Conservation (phyloP, 2,329 filamentous ascomycete species). For the Fusarium sp. region DNA sequence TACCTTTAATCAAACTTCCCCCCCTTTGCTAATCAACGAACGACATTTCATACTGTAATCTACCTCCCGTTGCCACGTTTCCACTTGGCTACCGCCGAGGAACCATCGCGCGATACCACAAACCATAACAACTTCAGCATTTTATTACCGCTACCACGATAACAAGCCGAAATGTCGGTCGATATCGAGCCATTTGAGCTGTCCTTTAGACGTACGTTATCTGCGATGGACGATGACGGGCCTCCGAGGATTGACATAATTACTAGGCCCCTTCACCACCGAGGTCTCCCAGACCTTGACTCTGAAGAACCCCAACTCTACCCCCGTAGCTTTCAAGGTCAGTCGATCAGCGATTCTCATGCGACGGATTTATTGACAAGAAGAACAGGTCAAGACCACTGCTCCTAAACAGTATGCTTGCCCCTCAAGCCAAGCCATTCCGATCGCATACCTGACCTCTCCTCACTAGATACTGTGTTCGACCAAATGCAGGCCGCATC, state of each 20-base stretch:
- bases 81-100: constrained; percentile 31
- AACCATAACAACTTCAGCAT: neutral
- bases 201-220: constrained; percentile 84
- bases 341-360: constrained; percentile 27
- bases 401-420: constrained; percentile 89
- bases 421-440: constrained; percentile 20
- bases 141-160: neutral
- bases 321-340: constrained; percentile 77
- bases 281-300: constrained; percentile 72
- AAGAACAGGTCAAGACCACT: constrained; percentile 90
- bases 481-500: constrained; percentile 96
- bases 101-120: constrained; percentile 37
- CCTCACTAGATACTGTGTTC: constrained; percentile 86
- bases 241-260: constrained; percentile 31
- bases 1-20: constrained; percentile 15
- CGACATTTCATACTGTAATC: constrained; percentile 11
- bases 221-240: constrained; percentile 9
- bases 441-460: constrained; percentile 29
- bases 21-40: constrained; percentile 7
- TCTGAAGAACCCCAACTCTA: constrained; percentile 70
- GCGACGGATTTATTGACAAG: constrained; percentile 25
- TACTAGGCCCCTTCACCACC: constrained; percentile 70
- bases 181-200: constrained; percentile 92
- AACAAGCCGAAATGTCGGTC: constrained; percentile 80
- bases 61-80: constrained; percentile 37